phyloP scores from a whole-genome alignment of 192 early-diverging fungal genomes.

The Umbelopsis sp. region DNA sequence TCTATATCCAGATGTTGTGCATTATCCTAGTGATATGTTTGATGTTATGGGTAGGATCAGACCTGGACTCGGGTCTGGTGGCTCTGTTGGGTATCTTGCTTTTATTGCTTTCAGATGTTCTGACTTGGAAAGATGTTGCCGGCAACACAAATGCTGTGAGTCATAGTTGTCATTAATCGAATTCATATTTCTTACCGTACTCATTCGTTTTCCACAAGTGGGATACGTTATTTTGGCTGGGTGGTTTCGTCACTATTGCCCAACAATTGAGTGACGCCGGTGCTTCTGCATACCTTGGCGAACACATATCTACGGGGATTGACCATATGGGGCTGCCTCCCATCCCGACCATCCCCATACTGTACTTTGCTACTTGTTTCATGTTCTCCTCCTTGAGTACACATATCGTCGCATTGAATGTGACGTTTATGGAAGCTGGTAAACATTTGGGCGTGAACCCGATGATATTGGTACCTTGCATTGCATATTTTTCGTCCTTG shows the following conservation, averaged over 20 bases:
- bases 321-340: slow-evolving; percentile 33
- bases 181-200: not conserved
- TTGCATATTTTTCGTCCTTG: slow-evolving; percentile 68
- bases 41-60: slow-evolving; percentile 61
- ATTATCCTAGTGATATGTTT: slow-evolving; percentile 57
- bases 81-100: slow-evolving; percentile 63
- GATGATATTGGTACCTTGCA: slow-evolving; percentile 52
- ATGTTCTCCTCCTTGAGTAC: slow-evolving; percentile 75
- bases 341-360: slow-evolving; percentile 51
- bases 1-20: slow-evolving; percentile 21
- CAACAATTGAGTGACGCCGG: slow-evolving; percentile 73
- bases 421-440: slow-evolving; percentile 75
- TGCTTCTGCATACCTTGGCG: slow-evolving; percentile 67
- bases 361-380: slow-evolving; percentile 74
- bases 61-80: slow-evolving; percentile 69
- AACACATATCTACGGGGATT: slow-evolving; percentile 49
- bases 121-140: slow-evolving; percentile 69
- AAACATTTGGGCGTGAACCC: slow-evolving; percentile 60
- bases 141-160: slow-evolving; percentile 63
- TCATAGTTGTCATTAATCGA: slow-evolving; percentile 18
- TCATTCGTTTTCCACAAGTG: slow-evolving; percentile 44
- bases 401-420: slow-evolving; percentile 71
- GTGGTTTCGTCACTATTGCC: slow-evolving; percentile 77
- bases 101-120: slow-evolving; percentile 58
- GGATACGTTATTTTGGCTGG: slow-evolving; percentile 85